Evolutionary conservation across 2,329 filamentous ascomycete species (phyloP).

Genomic region (Botrytis galanthina): DNA sequence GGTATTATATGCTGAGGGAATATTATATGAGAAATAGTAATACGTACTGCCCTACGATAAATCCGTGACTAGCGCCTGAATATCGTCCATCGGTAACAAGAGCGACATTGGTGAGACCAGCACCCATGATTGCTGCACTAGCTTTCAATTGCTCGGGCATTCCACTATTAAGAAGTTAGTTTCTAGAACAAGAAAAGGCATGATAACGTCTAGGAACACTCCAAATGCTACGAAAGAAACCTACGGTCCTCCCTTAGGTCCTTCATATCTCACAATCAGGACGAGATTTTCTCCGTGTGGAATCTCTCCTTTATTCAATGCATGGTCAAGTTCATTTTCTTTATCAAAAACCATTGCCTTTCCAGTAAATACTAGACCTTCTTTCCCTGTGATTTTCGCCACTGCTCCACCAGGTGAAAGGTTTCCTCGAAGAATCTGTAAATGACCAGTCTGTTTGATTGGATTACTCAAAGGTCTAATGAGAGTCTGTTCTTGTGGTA

Average conservation of each 20-base stretch:
- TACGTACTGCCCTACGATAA: slow-evolving; percentile 76
- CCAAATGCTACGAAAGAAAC: not conserved
- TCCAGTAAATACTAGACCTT: slow-evolving; percentile 79
- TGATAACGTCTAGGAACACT: no score
- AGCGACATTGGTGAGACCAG: slow-evolving; percentile 80
- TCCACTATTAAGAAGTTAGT: slow-evolving; percentile 45
- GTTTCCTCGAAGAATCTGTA: slow-evolving; percentile 85
- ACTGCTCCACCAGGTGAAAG: slow-evolving; percentile 86
- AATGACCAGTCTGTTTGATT: slow-evolving; percentile 80
- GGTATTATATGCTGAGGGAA: not conserved
- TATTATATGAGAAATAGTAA: not conserved
- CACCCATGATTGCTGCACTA: slow-evolving; percentile 88
- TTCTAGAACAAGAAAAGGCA: not conserved
- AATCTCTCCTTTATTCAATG: slow-evolving; percentile 67
- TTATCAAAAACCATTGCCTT: slow-evolving; percentile 83
- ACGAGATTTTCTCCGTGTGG: slow-evolving; percentile 78
- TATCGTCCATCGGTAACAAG: slow-evolving; percentile 92
- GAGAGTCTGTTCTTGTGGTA: slow-evolving; percentile 77
- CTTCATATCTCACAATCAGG: slow-evolving; percentile 88
- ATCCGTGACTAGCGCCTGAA: slow-evolving; percentile 69
- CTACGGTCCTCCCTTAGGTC: slow-evolving; percentile 78
- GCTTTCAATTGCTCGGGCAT: slow-evolving; percentile 96
- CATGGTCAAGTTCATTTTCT: slow-evolving; percentile 73
- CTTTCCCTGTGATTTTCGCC: slow-evolving; percentile 95
- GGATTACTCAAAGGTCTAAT: slow-evolving; percentile 74